A percentile compares a stretch with the other conserved stretches of the same genome.
These are phyloP conservation scores for Antitrichia curtipendula DNA, from an alignment of 225 moss, liverwort and hornwort genomes.

Conservation along the genomic window DNA sequence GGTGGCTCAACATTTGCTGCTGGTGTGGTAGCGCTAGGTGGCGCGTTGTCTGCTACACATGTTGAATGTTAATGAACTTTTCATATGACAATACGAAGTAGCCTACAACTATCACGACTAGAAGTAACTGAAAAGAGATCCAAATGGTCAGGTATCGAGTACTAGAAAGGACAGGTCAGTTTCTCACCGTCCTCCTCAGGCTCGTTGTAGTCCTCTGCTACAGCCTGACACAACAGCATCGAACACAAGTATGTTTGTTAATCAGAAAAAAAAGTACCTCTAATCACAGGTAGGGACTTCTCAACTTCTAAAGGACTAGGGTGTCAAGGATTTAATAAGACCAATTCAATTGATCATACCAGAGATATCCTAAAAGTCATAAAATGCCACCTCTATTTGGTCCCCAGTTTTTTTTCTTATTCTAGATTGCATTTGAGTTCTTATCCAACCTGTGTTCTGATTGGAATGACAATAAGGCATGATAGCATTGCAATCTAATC, in stretches of 20 bases:
- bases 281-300: not conserved
- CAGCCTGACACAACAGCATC: slow-evolving; percentile 23
- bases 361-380: not conserved
- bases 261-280: not conserved
- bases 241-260: not conserved
- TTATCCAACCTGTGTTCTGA: not conserved
- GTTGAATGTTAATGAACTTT: not conserved
- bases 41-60: slow-evolving; percentile 38
- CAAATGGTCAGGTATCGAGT: not conserved
- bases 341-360: not conserved
- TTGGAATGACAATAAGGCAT: not conserved
- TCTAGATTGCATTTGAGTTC: not conserved
- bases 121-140: not conserved
- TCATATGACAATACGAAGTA: not conserved
- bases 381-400: not conserved
- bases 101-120: not conserved
- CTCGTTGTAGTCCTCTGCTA: slow-evolving; percentile 98
- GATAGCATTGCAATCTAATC: not conserved
- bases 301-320: not conserved
- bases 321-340: not conserved
- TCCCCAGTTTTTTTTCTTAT: no score
- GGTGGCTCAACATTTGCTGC: slow-evolving; percentile 47
- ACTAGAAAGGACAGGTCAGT: not conserved
- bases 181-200: slow-evolving; percentile 82
- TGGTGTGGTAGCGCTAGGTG: slow-evolving; percentile 32